Evolutionary conservation across 2,329 filamentous ascomycete genomes (phyloP), one percentile per base, ranked within the genome.

Genomic region (Penicillium sp.): DNA sequence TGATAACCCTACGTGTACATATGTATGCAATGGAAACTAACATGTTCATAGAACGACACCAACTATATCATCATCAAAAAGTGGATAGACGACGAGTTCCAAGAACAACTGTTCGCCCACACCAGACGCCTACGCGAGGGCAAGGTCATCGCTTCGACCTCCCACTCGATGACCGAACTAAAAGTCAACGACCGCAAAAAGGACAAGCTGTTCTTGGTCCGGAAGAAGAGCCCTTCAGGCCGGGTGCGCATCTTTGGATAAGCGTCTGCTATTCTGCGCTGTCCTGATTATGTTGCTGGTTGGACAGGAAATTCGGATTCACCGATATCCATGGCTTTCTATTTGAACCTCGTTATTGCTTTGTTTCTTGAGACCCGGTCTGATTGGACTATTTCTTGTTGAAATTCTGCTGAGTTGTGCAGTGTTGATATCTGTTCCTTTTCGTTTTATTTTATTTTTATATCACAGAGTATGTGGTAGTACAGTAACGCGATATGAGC

Each of bases 11-110:
- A 2, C 6, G 13, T 1, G 8, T n/a, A 24, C 13, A 3, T 12
- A 7, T 1, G 8, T n/a, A 24, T n/a, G 10, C 13, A 13, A 28
- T 13, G 19, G 7, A 15, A 8, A 38, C 33, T 45, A 33, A 45
- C 15, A n/a, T 9, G 3, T 42, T n/a, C 8, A 37, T 49, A 74
- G 72, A 58, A 57, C 44, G 83, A 89, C 60, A 77, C 80, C 17
- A 81, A 85, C 41, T 89, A 81, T 58, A 73, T 89, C 48, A 68
- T 90, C 52, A 85, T 89, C 69, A 86, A 85, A 68, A 76, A 81
- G 49, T 87, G 81, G 80, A 81, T 89, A 45, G 78, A 80, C 4
- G 82, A 88, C 58, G 78, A 79, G 53, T 79, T 88, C 63, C 85
- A 88, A 61, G 79, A 87, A 51, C 72, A 81, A 49, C 77, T 88